Conservation (phyloP, 805 yeast genomes). For the Monosporozyma solicola region DNA sequence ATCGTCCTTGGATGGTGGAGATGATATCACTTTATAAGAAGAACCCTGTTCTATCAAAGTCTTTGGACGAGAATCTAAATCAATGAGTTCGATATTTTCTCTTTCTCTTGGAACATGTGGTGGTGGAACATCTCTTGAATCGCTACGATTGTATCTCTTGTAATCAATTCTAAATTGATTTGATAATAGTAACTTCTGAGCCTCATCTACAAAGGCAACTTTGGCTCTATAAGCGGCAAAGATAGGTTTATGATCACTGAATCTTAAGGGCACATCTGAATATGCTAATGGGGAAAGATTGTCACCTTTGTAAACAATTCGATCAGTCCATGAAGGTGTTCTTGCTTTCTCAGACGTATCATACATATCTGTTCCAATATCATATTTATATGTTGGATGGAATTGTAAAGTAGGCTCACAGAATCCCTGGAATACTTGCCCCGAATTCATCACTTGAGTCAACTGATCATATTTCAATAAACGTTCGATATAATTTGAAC, state of each 20-base stretch:
- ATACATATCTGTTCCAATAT: conserved; percentile 68
- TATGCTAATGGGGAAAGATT: conserved; percentile 56
- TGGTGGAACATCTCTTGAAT: conserved; percentile 2
- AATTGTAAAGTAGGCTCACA: conserved; percentile 70
- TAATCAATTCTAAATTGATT: not conserved
- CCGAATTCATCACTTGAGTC: conserved; percentile 57
- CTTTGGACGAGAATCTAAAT: not conserved
- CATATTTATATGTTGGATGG: conserved; percentile 88
- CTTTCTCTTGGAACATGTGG: not conserved
- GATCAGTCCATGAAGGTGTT: conserved; percentile 94
- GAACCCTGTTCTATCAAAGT: not conserved
- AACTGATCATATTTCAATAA: conserved; percentile 73
- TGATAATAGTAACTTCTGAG: conserved; percentile 41
- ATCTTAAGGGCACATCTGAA: conserved; percentile 49
- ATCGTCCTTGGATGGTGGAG: not conserved
- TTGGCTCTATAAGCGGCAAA: conserved; percentile 63
- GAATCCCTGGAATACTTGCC: conserved; percentile 65
- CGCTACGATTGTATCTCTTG: not conserved
- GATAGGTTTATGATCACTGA: conserved; percentile 92
- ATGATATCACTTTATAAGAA: not conserved
- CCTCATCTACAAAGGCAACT: conserved; percentile 65
- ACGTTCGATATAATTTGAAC: conserved; percentile 29
- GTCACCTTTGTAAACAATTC: conserved; percentile 60
- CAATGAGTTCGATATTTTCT: not conserved
- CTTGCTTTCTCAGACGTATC: conserved; percentile 89